Evolutionary conservation across 78 protist species (phyloP).

Genomic region (slime mould (Dictyostelium discoideum)): DNA sequence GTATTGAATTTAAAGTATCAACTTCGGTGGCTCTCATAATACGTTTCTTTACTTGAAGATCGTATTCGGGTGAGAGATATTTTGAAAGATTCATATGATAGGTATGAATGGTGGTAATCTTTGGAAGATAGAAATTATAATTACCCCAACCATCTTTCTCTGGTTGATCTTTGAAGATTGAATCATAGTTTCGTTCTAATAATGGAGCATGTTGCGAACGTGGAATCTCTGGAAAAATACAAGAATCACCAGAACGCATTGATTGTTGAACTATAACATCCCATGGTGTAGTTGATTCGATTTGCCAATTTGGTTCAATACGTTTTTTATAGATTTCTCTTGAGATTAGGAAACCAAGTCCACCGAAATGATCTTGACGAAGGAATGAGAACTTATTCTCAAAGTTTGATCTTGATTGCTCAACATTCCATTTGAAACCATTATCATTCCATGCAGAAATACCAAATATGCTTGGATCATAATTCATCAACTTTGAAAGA

Average conservation of each 20-base stretch:
- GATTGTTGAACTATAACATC: constrained; percentile 37
- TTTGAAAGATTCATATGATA: neutral
- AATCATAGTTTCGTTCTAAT: neutral
- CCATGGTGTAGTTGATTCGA: constrained; percentile 6
- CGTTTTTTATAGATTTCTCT: neutral
- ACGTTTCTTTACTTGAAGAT: neutral
- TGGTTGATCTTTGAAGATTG: neutral
- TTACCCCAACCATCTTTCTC: constrained; percentile 55
- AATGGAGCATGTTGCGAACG: constrained; percentile 48
- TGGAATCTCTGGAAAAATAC: constrained; percentile 63
- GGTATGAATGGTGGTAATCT: neutral
- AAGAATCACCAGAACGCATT: neutral
- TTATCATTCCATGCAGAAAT: constrained; percentile 94
- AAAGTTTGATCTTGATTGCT: neutral
- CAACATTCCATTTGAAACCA: constrained; percentile 65
- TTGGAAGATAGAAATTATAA: constrained; percentile 20
- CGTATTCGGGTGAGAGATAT: neutral
- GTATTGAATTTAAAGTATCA: constrained; percentile 3
- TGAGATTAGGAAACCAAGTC: constrained; percentile 44
- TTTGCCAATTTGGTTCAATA: constrained; percentile 28
- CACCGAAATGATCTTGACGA: constrained; percentile 71
- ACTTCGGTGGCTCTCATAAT: neutral
- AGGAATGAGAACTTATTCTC: neutral
- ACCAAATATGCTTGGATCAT: constrained; percentile 83
- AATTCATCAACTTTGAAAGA: constrained; percentile 71